Conservation (phyloP, 164 flowering plant genomes). For the Brasenia schreberi region DNA sequence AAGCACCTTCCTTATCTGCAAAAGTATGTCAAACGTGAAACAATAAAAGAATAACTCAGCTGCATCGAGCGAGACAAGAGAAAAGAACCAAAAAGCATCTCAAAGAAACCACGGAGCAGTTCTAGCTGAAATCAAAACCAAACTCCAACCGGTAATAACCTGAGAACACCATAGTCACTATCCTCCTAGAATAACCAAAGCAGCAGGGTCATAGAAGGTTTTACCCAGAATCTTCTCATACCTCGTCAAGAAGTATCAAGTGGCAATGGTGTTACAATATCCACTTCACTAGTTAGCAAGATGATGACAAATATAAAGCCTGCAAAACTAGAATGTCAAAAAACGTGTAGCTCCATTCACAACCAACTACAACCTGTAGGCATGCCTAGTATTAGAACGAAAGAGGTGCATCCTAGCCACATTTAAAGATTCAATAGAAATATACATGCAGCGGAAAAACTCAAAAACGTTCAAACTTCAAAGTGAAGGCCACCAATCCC, state of each 20-base stretch:
- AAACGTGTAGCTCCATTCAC: neutral
- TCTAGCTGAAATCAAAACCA: no score
- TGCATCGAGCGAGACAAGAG: no score
- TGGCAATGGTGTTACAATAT: neutral
- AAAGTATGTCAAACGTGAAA: neutral
- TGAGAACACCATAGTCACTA: neutral
- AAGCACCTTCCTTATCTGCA: neutral
- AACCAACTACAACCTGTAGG: neutral
- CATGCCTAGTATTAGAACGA: no score
- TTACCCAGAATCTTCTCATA: neutral
- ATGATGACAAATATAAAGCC: neutral
- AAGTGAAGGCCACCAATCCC: no score
- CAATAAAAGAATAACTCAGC: neutral
- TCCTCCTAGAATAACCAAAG: neutral
- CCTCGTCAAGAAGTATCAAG: neutral
- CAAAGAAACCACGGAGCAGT: no score
- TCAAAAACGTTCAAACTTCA: no score
- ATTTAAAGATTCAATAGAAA: no score
- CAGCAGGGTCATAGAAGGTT: neutral
- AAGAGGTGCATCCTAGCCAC: no score
- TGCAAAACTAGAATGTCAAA: neutral
- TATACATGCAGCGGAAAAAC: no score
- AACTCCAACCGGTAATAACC: neutral
- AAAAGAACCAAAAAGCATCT: no score
- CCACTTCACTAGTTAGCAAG: neutral